These are phyloP conservation scores for Penicillium verhagenii DNA, from an alignment of 495 filamentous ascomycete genomes.

Conservation along the genomic window DNA sequence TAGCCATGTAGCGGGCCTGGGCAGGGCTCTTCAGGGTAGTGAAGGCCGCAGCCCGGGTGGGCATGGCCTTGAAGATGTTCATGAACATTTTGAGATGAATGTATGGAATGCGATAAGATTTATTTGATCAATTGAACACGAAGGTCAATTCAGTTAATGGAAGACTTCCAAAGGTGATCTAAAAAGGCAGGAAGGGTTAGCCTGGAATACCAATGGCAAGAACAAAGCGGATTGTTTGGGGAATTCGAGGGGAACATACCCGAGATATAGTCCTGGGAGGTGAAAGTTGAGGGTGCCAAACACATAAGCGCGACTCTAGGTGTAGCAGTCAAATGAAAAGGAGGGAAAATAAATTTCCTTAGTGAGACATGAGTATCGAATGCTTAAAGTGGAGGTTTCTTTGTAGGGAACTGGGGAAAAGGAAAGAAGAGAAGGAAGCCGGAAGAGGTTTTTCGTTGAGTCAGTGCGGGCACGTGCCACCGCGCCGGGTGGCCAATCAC, in stretches of 20 bases:
- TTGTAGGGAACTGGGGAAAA: constrained; percentile 15
- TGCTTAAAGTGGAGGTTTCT: constrained; percentile 6
- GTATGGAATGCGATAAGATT: constrained; percentile 16
- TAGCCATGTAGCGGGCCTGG: constrained; percentile 65
- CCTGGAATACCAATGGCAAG: constrained; percentile 20
- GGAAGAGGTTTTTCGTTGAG: constrained; percentile 30
- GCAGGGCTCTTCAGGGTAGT: constrained; percentile 49
- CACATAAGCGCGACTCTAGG: constrained; percentile 78
- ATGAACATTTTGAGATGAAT: constrained; percentile 60
- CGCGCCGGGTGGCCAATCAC: constrained; percentile 38
- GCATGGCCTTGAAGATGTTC: constrained; percentile 59
- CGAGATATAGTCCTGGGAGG: constrained; percentile 99
- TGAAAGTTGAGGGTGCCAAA: constrained; percentile 90
- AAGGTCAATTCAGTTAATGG: constrained; percentile 62
- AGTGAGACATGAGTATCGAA: constrained; percentile 28
- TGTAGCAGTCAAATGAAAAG: constrained; percentile 39
- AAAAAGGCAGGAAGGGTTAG: constrained; percentile 18
- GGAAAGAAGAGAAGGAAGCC: constrained; percentile 17
- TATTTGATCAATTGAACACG: constrained; percentile 9
- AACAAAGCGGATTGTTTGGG: neutral
- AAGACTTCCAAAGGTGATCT: constrained; percentile 99
- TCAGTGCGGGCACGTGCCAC: constrained; percentile 35
- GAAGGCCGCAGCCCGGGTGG: constrained; percentile 51
- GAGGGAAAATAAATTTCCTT: constrained; percentile 18
- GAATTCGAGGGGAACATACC: constrained; percentile 33